Evolutionary conservation across 2,329 filamentous ascomycete species (phyloP).

Genomic region (Alternaria metachromatica): DNA sequence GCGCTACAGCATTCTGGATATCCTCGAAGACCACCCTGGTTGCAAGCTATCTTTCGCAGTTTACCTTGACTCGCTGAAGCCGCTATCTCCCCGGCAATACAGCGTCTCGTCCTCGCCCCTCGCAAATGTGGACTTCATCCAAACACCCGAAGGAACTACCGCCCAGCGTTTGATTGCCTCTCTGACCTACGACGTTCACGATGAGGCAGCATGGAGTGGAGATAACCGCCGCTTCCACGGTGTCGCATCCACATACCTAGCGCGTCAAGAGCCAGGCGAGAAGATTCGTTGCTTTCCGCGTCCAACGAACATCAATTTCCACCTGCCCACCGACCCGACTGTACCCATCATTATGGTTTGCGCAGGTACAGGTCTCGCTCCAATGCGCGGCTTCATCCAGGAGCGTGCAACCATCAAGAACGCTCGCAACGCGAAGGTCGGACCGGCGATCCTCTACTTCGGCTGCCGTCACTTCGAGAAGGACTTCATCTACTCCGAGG

Average conservation of each 20-base stretch:
- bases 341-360: slow-evolving; percentile 57
- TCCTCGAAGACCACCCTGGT: slow-evolving; percentile 6
- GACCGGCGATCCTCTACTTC: slow-evolving; percentile 66
- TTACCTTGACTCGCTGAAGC: slow-evolving; percentile 9
- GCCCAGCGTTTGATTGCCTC: slow-evolving; percentile 2
- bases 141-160: neutral
- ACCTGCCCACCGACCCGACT: slow-evolving; percentile 35
- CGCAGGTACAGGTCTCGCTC: slow-evolving; percentile 40
- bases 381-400: slow-evolving; percentile 43
- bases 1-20: slow-evolving; percentile 8
- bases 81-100: slow-evolving; percentile 10
- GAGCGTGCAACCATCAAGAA: slow-evolving; percentile 35
- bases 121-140: slow-evolving; percentile 47
- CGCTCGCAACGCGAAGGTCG: slow-evolving; percentile 51
- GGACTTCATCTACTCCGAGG: slow-evolving; percentile 66
- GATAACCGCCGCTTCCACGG: slow-evolving; percentile 7
- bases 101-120: slow-evolving; percentile 73
- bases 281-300: slow-evolving; percentile 12
- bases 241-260: slow-evolving; percentile 8
- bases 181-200: slow-evolving; percentile 9
- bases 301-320: slow-evolving; percentile 13
- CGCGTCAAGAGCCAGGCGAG: slow-evolving; percentile 6
- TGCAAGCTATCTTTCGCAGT: slow-evolving; percentile 4
- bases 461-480: slow-evolving; percentile 62
- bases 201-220: slow-evolving; percentile 11